These are phyloP conservation scores for Alternaria angustiovoidea DNA, from an alignment of 2,329 filamentous ascomycete genomes.

Conservation along the genomic window DNA sequence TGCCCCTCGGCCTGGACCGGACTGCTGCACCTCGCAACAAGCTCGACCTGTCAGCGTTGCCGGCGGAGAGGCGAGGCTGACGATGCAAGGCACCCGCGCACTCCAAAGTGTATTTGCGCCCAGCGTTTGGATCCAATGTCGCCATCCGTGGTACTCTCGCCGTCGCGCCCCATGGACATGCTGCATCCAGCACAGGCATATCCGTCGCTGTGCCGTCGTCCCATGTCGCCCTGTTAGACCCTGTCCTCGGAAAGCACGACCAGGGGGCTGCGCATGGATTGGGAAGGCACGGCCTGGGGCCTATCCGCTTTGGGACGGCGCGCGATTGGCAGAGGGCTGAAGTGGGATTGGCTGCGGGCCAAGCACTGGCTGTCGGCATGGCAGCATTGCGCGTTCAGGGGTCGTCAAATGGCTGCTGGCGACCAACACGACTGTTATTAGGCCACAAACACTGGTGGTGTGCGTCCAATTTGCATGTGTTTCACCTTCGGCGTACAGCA, in stretches of 20 bases:
- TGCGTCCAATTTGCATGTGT: conserved; percentile 30
- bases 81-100: conserved; percentile 21
- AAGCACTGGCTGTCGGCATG: neutral
- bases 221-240: conserved; percentile 15
- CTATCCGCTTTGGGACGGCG: conserved; percentile 24
- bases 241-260: conserved; percentile 19
- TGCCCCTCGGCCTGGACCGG: conserved; percentile 16
- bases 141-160: neutral
- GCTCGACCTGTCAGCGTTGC: neutral
- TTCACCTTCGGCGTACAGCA: conserved; percentile 14
- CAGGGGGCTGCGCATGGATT: conserved; percentile 24
- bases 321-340: conserved; percentile 3
- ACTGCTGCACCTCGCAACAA: conserved; percentile 10
- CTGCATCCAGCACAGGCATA: conserved; percentile 5
- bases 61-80: conserved; percentile 1
- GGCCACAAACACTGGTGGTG: conserved; percentile 9
- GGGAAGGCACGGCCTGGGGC: conserved; percentile 25
- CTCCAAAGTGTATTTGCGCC: neutral
- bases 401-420: conserved; percentile 7
- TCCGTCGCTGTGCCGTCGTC: conserved; percentile 8
- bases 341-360: neutral
- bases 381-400: conserved; percentile 23
- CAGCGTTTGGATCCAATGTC: neutral
- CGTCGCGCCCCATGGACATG: neutral
- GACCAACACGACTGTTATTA: conserved; percentile 17